Evolutionary conservation across 768 basidiomycete genomes (phyloP), one percentile per base, ranked within the genome.

Genomic region (Pleurotus tuoliensis): DNA sequence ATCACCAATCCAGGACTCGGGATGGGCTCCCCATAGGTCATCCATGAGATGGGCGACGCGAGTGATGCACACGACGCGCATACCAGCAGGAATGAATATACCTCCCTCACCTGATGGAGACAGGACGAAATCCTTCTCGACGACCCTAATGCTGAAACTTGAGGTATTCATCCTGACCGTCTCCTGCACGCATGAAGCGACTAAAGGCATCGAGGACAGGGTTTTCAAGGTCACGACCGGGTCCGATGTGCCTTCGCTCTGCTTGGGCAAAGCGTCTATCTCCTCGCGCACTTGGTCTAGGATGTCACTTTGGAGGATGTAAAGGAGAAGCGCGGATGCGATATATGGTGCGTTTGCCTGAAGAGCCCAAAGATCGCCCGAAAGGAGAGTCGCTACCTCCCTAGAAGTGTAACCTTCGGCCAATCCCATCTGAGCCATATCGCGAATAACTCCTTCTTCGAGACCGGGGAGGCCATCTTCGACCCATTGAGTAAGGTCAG

Each of bases 131-230:
- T 46, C 44, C 37, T 56, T 56, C 34, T 56, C 38, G 13, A 56
- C 45, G 27, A 45, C 37, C n/a, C 55, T 44, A 15, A 56, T 56
- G 27, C 55, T 56, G 44, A 56, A 56, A 43, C 55, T 56, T 6
- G 55, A 56, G 20, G 55, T 56, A 6, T 48, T 46, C 45, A 47
- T 12, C 12, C 55, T 37, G 41, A 56, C 38, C 5, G 55, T 56
- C 47, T 56, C 55, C 30, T 56, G 55, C 9, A 47, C 47, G 16
- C 55, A 56, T 5, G 55, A 56, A 2, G 24, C 22, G 27, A 47
- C 44, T 4, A 39, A 16, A 7, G 56, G 47, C 22, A 58, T 60
- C 18, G 50, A 34, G 9, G 51, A 8, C 3, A 53, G 22, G 13
- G 51, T 40, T n/a, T 53, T 53, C 51, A 53, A 40, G 18, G 46